These are phyloP conservation scores for Tanacetum coccineum DNA, from an alignment of 129 eudicot species.

Conservation along the genomic window DNA sequence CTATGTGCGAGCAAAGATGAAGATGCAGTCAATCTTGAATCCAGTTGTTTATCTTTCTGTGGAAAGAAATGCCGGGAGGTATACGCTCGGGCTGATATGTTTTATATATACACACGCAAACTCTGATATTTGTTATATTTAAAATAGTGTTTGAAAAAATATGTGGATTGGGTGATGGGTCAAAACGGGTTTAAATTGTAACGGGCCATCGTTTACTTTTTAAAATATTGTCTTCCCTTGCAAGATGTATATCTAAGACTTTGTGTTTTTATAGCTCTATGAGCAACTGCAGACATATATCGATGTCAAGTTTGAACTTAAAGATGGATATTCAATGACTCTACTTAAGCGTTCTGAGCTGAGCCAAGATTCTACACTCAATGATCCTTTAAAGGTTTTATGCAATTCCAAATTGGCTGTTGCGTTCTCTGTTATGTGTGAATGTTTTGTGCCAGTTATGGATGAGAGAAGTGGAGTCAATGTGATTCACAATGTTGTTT, in stretches of 20 bases:
- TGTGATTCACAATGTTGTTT: slow-evolving; percentile 63
- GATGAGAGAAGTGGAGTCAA: slow-evolving; percentile 80
- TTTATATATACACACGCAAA: background rate
- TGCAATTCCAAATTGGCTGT: slow-evolving; percentile 86
- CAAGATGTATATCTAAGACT: slow-evolving; percentile 7
- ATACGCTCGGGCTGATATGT: background rate
- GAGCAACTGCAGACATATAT: slow-evolving; percentile 46
- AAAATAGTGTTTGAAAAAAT: no score
- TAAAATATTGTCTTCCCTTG: background rate
- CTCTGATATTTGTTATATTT: no score
- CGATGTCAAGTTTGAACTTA: slow-evolving; percentile 65
- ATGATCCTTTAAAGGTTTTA: slow-evolving; percentile 42
- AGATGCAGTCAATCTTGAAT: slow-evolving; percentile 27
- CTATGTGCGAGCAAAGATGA: no score
- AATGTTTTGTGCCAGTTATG: slow-evolving; percentile 81
- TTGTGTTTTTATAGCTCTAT: slow-evolving; percentile 48
- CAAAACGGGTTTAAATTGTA: background rate
- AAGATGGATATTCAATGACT: slow-evolving; percentile 80
- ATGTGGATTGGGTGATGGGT: no score
- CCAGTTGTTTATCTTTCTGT: slow-evolving; percentile 48
- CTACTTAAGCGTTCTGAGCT: slow-evolving; percentile 56
- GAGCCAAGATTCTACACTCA: slow-evolving; percentile 28
- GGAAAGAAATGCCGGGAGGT: slow-evolving; percentile 82
- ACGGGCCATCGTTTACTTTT: background rate
- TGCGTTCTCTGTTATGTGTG: slow-evolving; percentile 77